Evolutionary conservation across 2,329 filamentous ascomycete genomes (phyloP).

Genomic region (Ophiobolus disseminans): DNA sequence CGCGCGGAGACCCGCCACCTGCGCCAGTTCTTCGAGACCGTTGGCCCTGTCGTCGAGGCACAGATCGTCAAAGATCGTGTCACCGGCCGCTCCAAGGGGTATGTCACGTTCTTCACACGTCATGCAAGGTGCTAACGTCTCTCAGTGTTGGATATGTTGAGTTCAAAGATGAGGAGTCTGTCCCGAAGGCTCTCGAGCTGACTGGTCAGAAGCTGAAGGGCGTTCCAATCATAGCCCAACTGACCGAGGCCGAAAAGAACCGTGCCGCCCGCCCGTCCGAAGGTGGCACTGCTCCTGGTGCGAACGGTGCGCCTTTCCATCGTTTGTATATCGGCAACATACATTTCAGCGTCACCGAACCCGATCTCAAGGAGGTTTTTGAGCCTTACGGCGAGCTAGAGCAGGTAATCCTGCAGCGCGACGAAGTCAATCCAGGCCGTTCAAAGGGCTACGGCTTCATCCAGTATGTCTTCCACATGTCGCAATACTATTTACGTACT

Average conservation of each 20-base stretch:
- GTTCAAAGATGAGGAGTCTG: constrained; percentile 95
- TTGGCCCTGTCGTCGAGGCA: constrained; percentile 92
- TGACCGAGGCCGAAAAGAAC: constrained; percentile 99
- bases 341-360: constrained; percentile 98
- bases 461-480: constrained; percentile 71
- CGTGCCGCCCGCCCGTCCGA: constrained; percentile 83
- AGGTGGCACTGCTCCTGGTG: constrained; percentile 65
- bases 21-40: constrained; percentile 93
- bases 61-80: constrained; percentile 99
- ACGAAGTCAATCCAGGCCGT: constrained; percentile 69
- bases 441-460: constrained; percentile 94
- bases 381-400: constrained; percentile 97
- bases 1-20: constrained; percentile 91
- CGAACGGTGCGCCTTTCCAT: constrained; percentile 92
- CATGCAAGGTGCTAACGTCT: constrained; percentile 47
- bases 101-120: constrained; percentile 47
- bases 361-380: constrained; percentile 94
- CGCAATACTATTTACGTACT: constrained; percentile 10
- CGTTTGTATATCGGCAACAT: constrained; percentile 99
- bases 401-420: constrained; percentile 96
- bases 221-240: constrained; percentile 97
- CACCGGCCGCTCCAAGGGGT: constrained; percentile 97
- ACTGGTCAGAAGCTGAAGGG: constrained; percentile 98
- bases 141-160: constrained; percentile 96
- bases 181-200: constrained; percentile 91